phyloP scores from a whole-genome alignment of 805 yeast genomes.

The Blastobotrys attinorum region DNA sequence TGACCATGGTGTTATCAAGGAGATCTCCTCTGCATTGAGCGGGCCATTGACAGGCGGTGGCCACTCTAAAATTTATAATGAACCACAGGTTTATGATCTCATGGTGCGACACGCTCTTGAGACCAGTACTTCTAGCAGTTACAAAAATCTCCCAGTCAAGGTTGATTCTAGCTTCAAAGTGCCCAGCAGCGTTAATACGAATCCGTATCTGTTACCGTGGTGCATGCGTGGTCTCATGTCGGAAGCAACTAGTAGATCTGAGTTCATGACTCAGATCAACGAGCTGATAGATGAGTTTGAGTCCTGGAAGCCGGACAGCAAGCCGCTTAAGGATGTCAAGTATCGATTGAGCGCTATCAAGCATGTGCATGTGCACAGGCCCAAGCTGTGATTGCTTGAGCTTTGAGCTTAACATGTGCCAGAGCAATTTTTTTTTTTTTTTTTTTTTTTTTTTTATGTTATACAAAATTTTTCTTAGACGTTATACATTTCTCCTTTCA shows the following conservation, averaged over 20 bases:
- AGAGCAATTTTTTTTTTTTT: no score
- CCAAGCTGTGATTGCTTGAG: conserved; percentile 23
- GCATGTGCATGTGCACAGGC: neutral
- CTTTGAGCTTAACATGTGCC: no score
- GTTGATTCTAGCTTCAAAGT: conserved; percentile 40
- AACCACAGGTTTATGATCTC: conserved; percentile 71
- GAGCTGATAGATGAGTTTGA: conserved; percentile 65
- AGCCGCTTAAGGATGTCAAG: conserved; percentile 74
- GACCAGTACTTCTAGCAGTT: conserved; percentile 53
- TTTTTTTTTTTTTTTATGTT: neutral
- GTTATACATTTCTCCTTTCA: no score
- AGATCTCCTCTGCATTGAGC: conserved; percentile 68
- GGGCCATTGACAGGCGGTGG: conserved; percentile 96
- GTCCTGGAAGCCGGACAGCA: conserved; percentile 80
- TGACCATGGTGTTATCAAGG: conserved; percentile 82
- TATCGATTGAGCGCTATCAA: conserved; percentile 58
- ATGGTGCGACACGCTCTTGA: conserved; percentile 70
- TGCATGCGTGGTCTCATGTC: conserved; percentile 75
- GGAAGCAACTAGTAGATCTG: conserved; percentile 42
- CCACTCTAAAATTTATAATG: conserved; percentile 83
- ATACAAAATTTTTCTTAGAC: no score
- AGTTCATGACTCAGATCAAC: conserved; percentile 47
- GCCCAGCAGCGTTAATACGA: conserved; percentile 44
- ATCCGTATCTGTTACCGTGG: conserved; percentile 90
- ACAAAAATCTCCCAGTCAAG: conserved; percentile 22